These are phyloP conservation scores for Plasmodium gonderi DNA, from an alignment of 169 alveolate genomes.

Conservation along the genomic window DNA sequence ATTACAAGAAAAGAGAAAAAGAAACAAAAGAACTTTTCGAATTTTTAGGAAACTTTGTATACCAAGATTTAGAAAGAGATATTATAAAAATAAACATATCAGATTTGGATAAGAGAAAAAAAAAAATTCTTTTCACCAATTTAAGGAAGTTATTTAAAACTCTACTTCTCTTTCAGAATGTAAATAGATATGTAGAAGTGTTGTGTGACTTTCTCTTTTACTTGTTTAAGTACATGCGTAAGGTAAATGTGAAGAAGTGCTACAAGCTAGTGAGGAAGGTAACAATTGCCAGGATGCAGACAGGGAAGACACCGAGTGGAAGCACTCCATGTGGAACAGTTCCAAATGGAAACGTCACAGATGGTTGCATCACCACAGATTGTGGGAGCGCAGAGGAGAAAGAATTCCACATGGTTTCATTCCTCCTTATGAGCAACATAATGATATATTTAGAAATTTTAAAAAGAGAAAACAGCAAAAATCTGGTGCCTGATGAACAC, in stretches of 20 bases:
- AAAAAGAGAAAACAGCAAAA: conserved; percentile 25
- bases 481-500: conserved; percentile 18
- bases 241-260: conserved; percentile 14
- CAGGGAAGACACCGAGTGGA: neutral
- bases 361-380: neutral
- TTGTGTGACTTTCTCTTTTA: conserved; percentile 36
- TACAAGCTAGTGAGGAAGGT: conserved; percentile 24
- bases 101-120: neutral
- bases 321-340: no score
- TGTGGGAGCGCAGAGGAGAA: no score
- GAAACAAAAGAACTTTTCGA: conserved; percentile 23
- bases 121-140: conserved; percentile 23
- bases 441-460: conserved; percentile 20
- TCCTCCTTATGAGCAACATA: conserved; percentile 25
- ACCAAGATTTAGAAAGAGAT: conserved; percentile 32
- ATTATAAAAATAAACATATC: conserved; percentile 2
- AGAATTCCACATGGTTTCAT: neutral
- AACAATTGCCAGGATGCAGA: neutral
- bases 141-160: conserved; percentile 34
- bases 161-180: neutral
- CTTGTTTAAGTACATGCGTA: conserved; percentile 60
- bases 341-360: neutral
- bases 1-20: conserved; percentile 2
- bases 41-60: neutral
- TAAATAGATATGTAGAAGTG: conserved; percentile 1